Conservation (phyloP, 495 filamentous ascomycete genomes). For the Xylaria cubensis region DNA sequence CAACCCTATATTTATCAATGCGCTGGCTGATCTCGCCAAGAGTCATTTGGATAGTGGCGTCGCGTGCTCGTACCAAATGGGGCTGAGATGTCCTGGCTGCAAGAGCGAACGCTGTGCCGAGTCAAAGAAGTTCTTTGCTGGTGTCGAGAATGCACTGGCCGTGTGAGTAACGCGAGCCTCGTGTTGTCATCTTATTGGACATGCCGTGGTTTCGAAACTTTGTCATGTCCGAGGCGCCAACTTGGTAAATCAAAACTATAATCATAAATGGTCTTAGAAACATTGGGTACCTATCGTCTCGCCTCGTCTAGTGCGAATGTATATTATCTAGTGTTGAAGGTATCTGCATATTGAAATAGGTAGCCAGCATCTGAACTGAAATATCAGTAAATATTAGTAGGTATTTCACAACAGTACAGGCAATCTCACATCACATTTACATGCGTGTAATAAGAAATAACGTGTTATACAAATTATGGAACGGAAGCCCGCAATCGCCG, state of each 20-base stretch:
- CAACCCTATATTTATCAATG: conserved; percentile 87
- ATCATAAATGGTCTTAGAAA: neutral
- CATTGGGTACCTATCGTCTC: neutral
- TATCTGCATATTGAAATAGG: neutral
- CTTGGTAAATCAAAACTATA: neutral
- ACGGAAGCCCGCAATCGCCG: neutral
- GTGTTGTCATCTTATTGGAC: neutral
- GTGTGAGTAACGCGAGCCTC: conserved; percentile 19
- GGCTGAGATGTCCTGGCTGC: conserved; percentile 91
- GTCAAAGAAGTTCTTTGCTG: conserved; percentile 92
- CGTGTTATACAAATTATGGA: neutral
- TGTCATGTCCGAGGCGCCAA: neutral
- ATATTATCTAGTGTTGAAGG: neutral
- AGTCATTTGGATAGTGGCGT: conserved; percentile 73
- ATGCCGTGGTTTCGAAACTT: neutral
- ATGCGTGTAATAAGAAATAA: neutral
- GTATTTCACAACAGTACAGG: neutral
- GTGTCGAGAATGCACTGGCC: conserved; percentile 46
- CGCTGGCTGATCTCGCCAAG: conserved; percentile 85
- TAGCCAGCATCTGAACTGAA: neutral
- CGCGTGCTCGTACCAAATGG: conserved; percentile 82
- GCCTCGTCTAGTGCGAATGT: neutral
- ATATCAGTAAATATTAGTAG: neutral
- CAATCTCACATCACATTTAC: neutral
- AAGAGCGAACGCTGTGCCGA: conserved; percentile 87